Evolutionary conservation across 176 grass and related monocot genomes (phyloP), one percentile per base, ranked within the genome.

Genomic region (Triticum timopheevii): DNA sequence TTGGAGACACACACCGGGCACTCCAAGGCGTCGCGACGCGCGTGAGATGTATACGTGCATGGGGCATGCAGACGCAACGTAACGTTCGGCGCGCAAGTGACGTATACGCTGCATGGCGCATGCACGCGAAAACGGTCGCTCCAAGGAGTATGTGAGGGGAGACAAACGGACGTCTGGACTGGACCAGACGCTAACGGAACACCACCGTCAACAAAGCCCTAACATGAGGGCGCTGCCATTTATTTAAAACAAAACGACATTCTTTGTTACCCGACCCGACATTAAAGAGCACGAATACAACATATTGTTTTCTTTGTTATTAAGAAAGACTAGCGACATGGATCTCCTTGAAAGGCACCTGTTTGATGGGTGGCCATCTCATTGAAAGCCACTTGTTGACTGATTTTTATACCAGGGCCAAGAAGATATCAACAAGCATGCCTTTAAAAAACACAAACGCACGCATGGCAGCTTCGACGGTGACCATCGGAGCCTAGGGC

Each of bases 71-170:
- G 2, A 19, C 50, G 16, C 6, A 7, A 54, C 6, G 6, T 7
- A 54, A 19, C 0, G 0, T 7, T 19, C 0, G 0, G 0, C 0
- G 50, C 16, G 5, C 0, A 2, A 19, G 50, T 19, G 50, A 54
- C 16, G 16, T 7, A 54, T 2, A 7, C 16, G 16, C 0, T 7
- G 50, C 50, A 54, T 54, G 50, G 50, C 16, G 0, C 36, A 42
- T 72, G 36, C 69, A 69, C 66, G 4, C 10, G 66, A 33, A 20
- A 68, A 0, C 7, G 1, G 3, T 0, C 3, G 1, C 7, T 17
- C 15, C 5, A 9, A 1, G 15, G 30, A 8, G 0, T 19, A 7
- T 0, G 28, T 8, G 16, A 35, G 7, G 2, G 65, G 7, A 2
- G 2, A 33, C 3, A 67, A 67, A 67, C 12, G 0, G 44, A 47